Evolutionary conservation across 768 basidiomycete genomes (phyloP).

Genomic region (Suillus placidus): DNA sequence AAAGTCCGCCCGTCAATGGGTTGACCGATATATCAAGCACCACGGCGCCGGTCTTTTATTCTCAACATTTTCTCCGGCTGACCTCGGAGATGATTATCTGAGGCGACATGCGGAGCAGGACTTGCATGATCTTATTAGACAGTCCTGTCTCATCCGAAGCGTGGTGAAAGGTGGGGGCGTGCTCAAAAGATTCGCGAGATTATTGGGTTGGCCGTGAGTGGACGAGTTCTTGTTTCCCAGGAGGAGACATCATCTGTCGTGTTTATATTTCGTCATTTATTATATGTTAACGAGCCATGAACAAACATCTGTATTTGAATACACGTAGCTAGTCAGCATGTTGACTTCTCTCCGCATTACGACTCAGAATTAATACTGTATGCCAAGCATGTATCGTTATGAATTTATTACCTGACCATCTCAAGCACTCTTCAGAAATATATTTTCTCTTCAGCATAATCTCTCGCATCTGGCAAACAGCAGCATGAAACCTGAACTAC

Average conservation of each 20-base stretch:
- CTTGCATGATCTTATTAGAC: background rate
- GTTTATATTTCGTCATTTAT: background rate
- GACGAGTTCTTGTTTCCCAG: background rate
- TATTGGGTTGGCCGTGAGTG: background rate
- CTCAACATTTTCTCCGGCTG: background rate
- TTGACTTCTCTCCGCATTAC: background rate
- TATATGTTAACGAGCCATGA: background rate
- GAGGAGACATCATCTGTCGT: background rate
- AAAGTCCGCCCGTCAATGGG: conserved; percentile 14
- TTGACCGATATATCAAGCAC: background rate
- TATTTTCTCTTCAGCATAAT: too few relatives aligned
- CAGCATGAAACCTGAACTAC: too few relatives aligned
- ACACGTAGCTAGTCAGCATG: background rate
- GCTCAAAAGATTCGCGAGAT: background rate
- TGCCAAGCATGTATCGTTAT: background rate
- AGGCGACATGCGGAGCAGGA: background rate
- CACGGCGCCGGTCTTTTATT: background rate
- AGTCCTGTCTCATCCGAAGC: background rate
- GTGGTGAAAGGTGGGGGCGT: background rate
- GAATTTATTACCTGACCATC: background rate
- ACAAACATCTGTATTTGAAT: background rate
- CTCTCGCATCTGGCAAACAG: too few relatives aligned
- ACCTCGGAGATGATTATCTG: background rate
- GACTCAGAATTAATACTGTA: background rate
- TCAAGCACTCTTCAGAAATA: background rate